Percentiles rank a stretch among this genome's conserved stretches.
phyloP scores from a whole-genome alignment of 2,329 filamentous ascomycete species.

The Fusarium hostae region DNA sequence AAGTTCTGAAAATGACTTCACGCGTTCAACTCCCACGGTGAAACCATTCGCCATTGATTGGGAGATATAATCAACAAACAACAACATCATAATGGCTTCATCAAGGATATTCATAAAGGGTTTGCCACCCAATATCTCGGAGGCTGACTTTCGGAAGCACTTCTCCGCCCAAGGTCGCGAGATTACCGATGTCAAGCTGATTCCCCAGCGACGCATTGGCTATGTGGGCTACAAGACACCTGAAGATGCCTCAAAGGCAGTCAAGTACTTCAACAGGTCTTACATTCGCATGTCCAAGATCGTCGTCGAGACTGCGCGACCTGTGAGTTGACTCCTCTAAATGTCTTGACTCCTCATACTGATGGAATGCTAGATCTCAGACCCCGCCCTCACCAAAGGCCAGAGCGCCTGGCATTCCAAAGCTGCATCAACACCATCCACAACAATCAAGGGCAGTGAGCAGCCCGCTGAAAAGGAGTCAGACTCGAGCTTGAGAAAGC shows the following conservation, averaged over 20 bases:
- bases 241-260: constrained; percentile 82
- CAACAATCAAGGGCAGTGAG: constrained; percentile 27
- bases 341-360: constrained; percentile 43
- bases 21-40: constrained; percentile 40
- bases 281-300: constrained; percentile 98
- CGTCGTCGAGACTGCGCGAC: constrained; percentile 85
- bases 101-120: constrained; percentile 84
- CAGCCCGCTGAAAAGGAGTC: constrained; percentile 47
- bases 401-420: constrained; percentile 44
- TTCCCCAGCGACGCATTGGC: constrained; percentile 89
- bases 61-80: constrained; percentile 28
- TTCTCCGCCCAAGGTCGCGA: constrained; percentile 78
- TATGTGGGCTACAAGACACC: constrained; percentile 93
- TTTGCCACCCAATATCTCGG: constrained; percentile 84
- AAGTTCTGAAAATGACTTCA: constrained; percentile 43
- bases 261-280: constrained; percentile 94
- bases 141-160: constrained; percentile 88
- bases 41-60: constrained; percentile 42
- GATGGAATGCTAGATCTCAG: constrained; percentile 58
- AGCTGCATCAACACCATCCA: constrained; percentile 30
- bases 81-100: constrained; percentile 58
- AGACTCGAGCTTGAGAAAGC: constrained; percentile 70
- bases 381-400: constrained; percentile 52
- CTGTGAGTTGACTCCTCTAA: constrained; percentile 63
- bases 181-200: constrained; percentile 92